Conservation (phyloP, 768 basidiomycete species). For the Paxillus ammoniavirescens region DNA sequence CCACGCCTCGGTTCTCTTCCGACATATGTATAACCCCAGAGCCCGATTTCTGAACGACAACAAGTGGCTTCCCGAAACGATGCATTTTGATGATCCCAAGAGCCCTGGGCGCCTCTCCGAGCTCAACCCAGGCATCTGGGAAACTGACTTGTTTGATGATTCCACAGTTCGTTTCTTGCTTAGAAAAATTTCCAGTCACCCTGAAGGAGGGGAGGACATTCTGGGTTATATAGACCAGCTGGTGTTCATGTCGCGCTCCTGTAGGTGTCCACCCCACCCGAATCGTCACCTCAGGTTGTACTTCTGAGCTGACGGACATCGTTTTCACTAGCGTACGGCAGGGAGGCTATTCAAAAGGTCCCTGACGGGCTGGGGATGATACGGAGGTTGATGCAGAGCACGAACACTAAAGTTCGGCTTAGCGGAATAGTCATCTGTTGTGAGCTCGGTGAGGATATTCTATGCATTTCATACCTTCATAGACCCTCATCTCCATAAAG, state of each 20-base stretch:
- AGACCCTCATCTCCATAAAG: background rate
- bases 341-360: background rate
- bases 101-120: slow-evolving; percentile 3
- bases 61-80: background rate
- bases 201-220: background rate
- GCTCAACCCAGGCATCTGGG: slow-evolving; percentile 1
- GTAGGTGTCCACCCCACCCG: background rate
- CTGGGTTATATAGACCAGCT: slow-evolving; percentile 4
- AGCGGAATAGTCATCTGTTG: background rate
- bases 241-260: slow-evolving; percentile 6
- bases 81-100: slow-evolving; percentile 6
- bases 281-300: background rate
- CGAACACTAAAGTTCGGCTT: background rate
- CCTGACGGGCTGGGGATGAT: background rate
- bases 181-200: background rate
- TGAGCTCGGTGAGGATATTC: slow-evolving; percentile 1
- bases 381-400: background rate
- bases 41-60: slow-evolving; percentile 5
- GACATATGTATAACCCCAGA: slow-evolving; percentile 4
- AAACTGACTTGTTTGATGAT: slow-evolving; percentile 8
- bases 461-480: background rate
- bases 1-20: slow-evolving; percentile 10
- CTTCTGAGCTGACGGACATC: background rate
- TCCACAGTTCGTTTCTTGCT: background rate
- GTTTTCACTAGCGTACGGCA: background rate